Evolutionary conservation across 805 yeast species (phyloP).

Genomic region (baker's yeast (Saccharomyces cerevisiae)): DNA sequence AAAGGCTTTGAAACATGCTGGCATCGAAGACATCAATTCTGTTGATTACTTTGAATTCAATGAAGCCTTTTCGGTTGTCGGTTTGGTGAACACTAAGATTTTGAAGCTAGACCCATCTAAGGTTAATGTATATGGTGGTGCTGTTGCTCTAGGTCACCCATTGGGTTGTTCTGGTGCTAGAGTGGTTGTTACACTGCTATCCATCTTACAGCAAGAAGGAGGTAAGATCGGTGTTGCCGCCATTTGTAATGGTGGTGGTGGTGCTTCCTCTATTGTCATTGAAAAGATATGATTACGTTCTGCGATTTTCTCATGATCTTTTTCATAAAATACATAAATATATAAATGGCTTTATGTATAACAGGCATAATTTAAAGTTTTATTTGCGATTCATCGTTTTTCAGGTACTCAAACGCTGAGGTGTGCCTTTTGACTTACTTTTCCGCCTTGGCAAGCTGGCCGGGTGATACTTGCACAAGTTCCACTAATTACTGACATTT

Average conservation of each 20-base stretch:
- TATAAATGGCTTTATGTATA: not conserved
- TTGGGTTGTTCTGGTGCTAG: conserved; percentile 95
- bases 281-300: conserved; percentile 45
- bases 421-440: not conserved
- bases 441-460: not conserved
- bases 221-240: conserved; percentile 92
- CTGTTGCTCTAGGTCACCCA: conserved; percentile 93
- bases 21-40: conserved; percentile 45
- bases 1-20: conserved; percentile 88
- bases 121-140: conserved; percentile 89
- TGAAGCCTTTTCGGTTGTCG: conserved; percentile 97
- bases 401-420: not conserved
- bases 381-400: conserved; percentile 2
- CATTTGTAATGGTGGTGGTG: conserved; percentile 99
- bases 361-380: conserved; percentile 2
- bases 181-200: conserved; percentile 75
- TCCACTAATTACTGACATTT: not conserved
- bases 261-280: conserved; percentile 87
- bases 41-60: conserved; percentile 91
- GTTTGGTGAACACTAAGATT: conserved; percentile 76
- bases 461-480: not conserved
- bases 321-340: not conserved
- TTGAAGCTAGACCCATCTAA: conserved; percentile 54
- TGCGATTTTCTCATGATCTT: not conserved
- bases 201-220: conserved; percentile 74